Conservation (phyloP, 2,329 filamentous ascomycete genomes). For the Cytospora piceicola region DNA sequence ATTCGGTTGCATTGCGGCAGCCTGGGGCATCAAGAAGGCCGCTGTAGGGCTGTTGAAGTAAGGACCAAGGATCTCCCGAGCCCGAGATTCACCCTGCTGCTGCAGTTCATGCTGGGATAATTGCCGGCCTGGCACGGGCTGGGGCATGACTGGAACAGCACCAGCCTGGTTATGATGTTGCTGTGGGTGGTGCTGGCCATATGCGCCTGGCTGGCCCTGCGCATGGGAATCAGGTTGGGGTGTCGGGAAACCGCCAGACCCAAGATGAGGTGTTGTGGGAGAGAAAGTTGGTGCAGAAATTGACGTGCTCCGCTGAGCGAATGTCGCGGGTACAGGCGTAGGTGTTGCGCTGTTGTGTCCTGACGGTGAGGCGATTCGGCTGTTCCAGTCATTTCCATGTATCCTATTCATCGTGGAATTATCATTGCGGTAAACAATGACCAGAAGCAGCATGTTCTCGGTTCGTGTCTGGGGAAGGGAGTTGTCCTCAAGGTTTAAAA, state of each 20-base stretch:
- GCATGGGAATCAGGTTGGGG: conserved; percentile 35
- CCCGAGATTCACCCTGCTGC: conserved; percentile 58
- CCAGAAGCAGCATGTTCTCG: conserved; percentile 79
- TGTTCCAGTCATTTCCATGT: conserved; percentile 39
- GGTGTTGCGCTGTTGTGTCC: conserved; percentile 37
- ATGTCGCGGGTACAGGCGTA: conserved; percentile 43
- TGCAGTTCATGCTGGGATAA: conserved; percentile 48
- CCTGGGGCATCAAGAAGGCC: conserved; percentile 70
- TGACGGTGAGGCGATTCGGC: conserved; percentile 36
- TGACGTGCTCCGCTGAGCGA: conserved; percentile 51
- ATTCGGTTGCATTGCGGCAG: conserved; percentile 67
- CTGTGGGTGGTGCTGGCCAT: conserved; percentile 23
- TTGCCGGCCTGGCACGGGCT: conserved; percentile 35
- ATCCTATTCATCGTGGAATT: conserved; percentile 43
- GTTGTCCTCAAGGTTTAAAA: conserved; percentile 86
- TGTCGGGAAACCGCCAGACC: conserved; percentile 36
- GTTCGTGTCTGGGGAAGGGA: conserved; percentile 71
- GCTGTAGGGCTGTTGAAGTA: conserved; percentile 68
- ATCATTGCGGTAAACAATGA: conserved; percentile 79
- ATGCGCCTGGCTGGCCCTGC: neutral
- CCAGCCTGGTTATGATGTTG: conserved; percentile 22
- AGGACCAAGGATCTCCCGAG: conserved; percentile 65
- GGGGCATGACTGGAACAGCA: conserved; percentile 1
- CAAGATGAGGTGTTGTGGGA: conserved; percentile 51
- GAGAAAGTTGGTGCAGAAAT: conserved; percentile 58